Evolutionary conservation across 2,329 filamentous ascomycete genomes (phyloP), one percentile per base, ranked within the genome.

Genomic region (Zopfia rhizophila): DNA sequence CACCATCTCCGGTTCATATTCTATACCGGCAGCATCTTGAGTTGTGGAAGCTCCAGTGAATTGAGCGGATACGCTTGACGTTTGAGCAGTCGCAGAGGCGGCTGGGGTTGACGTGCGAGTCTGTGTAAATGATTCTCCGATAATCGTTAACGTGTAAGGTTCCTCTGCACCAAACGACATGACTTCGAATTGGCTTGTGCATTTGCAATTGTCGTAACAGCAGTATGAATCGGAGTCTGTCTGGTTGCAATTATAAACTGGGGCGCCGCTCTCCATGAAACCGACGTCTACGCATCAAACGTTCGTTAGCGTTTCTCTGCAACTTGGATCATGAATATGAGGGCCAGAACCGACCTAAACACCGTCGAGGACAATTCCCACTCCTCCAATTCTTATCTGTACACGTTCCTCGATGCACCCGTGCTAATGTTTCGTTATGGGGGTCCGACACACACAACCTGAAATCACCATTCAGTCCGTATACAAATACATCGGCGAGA

Each of bases 141-240:
- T 64, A 29, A 66, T 61, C 3, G 63, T 66, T 7, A 63, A 2
- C 7, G 61, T 63, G 32, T 56, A 65, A 6, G 61, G 49, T 7
- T 61, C 56, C 4, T 40, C 51, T 7, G 48, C 36, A 5, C 48
- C 19, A 30, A 62, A 56, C 2, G 47, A 40, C 29, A 63, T 65
- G n/a, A 52, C 53, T 19, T 63, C 55, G 35, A 44, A 62, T 7
- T 43, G 33, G n/a, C 39, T 38, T 5, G 43, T 46, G 36, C 61
- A 66, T 42, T 61, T 38, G 46, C 63, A 65, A 30, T 58, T 49
- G 18, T 66, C 60, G 23, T 49, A 59, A 31, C 62, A 66, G 50
- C 62, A 66, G 40, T 66, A 66, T 0, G 56, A 56, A 38, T 66
- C 58, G 2, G 38, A 33, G 29, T 31, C 47, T 5, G 62, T 66